Conservation (phyloP, 164 flowering plant species). For the Sedum album region DNA sequence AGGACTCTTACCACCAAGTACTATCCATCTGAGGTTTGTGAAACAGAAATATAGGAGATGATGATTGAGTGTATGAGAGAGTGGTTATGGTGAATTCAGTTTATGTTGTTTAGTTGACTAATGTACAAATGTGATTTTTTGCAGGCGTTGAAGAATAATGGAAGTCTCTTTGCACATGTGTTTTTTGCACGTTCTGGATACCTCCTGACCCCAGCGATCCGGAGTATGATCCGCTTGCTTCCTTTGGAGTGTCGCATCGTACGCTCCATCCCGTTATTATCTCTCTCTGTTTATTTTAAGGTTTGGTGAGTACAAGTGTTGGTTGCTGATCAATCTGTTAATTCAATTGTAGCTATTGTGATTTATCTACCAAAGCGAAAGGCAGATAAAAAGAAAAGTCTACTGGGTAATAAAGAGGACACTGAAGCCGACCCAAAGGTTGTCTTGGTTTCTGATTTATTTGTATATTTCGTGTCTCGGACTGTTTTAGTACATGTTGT, state of each 20-base stretch:
- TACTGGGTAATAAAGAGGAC: conserved; percentile 48
- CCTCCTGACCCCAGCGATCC: conserved; percentile 92
- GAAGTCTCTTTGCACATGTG: conserved; percentile 78
- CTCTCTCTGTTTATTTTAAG: neutral
- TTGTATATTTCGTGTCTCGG: neutral
- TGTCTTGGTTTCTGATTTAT: conserved; percentile 9
- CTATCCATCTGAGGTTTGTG: conserved; percentile 68
- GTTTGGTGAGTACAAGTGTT: neutral
- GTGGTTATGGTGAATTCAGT: neutral
- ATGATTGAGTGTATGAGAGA: neutral
- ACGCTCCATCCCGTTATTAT: conserved; percentile 13
- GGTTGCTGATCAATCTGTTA: neutral
- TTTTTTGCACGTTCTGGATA: conserved; percentile 92
- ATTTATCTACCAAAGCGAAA: conserved; percentile 71
- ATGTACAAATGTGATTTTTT: conserved; percentile 5
- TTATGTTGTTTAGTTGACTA: neutral
- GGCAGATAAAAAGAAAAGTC: conserved; percentile 58
- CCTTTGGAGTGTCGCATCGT: conserved; percentile 77
- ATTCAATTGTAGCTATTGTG: conserved; percentile 55
- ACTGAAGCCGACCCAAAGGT: conserved; percentile 42
- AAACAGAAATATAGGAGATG: neutral
- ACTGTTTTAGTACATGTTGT: neutral
- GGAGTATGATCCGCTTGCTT: conserved; percentile 60
- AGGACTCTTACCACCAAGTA: conserved; percentile 56
- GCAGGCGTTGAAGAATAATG: conserved; percentile 80